Evolutionary conservation across 2,329 filamentous ascomycete genomes (phyloP).

Genomic region (Podosphaera aphanis): DNA sequence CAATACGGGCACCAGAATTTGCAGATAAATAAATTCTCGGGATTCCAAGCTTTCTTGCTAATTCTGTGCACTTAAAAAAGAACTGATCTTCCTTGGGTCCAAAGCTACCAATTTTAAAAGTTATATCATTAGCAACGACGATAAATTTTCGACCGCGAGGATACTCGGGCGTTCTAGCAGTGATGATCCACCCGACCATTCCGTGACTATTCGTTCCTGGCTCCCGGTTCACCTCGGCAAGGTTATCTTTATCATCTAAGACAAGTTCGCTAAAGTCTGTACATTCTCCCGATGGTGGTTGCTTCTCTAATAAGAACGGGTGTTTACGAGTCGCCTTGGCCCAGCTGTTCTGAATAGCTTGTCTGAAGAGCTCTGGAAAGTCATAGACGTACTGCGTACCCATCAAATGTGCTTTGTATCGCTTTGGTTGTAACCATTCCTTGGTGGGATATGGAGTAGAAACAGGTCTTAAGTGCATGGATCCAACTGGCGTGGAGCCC

Average conservation of each 20-base stretch:
- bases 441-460: conserved; percentile 89
- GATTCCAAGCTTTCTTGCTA: conserved; percentile 81
- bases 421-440: conserved; percentile 95
- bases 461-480: conserved; percentile 82
- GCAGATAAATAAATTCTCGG: conserved; percentile 94
- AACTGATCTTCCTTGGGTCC: conserved; percentile 91
- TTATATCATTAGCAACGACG: conserved; percentile 97
- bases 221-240: conserved; percentile 82
- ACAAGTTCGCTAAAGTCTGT: conserved; percentile 87
- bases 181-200: conserved; percentile 97
- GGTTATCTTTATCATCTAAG: conserved; percentile 75
- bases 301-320: conserved; percentile 50
- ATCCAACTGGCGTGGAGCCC: conserved; percentile 79
- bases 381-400: conserved; percentile 98
- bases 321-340: conserved; percentile 49
- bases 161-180: conserved; percentile 86
- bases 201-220: conserved; percentile 87
- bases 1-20: conserved; percentile 94
- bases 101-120: conserved; percentile 95
- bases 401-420: conserved; percentile 98
- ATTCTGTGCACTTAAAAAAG: conserved; percentile 97
- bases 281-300: conserved; percentile 70
- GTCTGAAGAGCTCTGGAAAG: conserved; percentile 97
- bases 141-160: conserved; percentile 79
- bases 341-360: conserved; percentile 94